Evolutionary conservation across 2,329 filamentous ascomycete species (phyloP), one percentile per base, ranked within the genome.

Genomic region (Pseudogymnoascus sp.): DNA sequence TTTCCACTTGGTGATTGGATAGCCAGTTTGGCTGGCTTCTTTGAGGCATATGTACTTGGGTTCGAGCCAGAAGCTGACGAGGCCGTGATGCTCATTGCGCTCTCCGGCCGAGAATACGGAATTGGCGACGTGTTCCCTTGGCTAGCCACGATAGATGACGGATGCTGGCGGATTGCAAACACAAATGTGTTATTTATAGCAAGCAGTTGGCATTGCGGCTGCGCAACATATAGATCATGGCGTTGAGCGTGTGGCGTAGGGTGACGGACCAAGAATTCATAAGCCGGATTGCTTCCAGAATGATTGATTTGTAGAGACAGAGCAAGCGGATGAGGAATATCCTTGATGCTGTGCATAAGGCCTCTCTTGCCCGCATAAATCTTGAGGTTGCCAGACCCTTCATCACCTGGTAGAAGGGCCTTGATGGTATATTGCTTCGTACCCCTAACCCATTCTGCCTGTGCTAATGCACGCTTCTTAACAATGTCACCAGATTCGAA

Each of bases 181-280:
- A 99, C 93, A 71, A 97, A 99, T 0, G 94, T 99, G 72, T 99
- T 97, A 77, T 97, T 97, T 61, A 96, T 80, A 1, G 91, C 92
- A 28, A 99, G 79, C 25, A 87, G 85, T 66, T 88, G 83, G 72
- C 94, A 99, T 74, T 99, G 95, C 1, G 95, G 94, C 71, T 97
- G 94, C 47, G 92, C 90, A 65, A 99, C 90, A 73, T 99, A 99
- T 62, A 99, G 86, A 72, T 99, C 94, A 73, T 99, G 92, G 41
- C 93, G 85, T 71, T 96, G 91, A n/a, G 94, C 94, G 73, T 99
- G 94, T 7, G 94, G 94, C 2, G 94, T 99, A 6, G 95, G 95
- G 72, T 99, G 94, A 4, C 94, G 85, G 38, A 88, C 88, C 50
- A 97, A 82, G 74, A 97, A 99, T 62, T 96, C 91, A 73, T 96